Evolutionary conservation across 345 rosid species (phyloP).

Genomic region (Hibiscus syriacus): DNA sequence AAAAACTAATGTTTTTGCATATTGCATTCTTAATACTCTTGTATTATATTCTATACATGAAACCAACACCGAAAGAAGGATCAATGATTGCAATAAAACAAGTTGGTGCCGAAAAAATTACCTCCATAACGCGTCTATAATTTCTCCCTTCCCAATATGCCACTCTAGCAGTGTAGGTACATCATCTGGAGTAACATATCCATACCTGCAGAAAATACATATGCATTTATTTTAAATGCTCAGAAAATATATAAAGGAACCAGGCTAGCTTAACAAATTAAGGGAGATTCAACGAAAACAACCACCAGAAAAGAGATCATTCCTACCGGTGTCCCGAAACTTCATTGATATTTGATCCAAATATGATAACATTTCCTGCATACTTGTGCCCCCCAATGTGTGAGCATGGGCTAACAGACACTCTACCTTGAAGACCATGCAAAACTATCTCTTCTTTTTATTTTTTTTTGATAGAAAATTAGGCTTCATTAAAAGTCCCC

Average conservation of each 20-base stretch:
- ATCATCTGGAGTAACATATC: slow-evolving; percentile 73
- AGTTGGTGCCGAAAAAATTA: slow-evolving; percentile 20
- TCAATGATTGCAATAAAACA: not conserved
- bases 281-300: not conserved
- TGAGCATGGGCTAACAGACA: slow-evolving; percentile 92
- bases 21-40: not conserved
- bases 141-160: slow-evolving; percentile 73
- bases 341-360: slow-evolving; percentile 48
- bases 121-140: slow-evolving; percentile 84
- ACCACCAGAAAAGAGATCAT: not conserved
- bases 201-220: slow-evolving; percentile 42
- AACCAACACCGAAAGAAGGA: not conserved
- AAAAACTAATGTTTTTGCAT: not conserved
- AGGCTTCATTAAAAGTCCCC: too few relatives aligned
- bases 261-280: slow-evolving; percentile 1
- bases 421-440: slow-evolving; percentile 69
- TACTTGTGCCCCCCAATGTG: slow-evolving; percentile 94
- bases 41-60: not conserved
- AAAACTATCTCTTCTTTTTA: slow-evolving; percentile 79
- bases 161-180: slow-evolving; percentile 58
- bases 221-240: not conserved
- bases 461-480: too few relatives aligned
- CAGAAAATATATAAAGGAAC: not conserved
- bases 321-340: slow-evolving; percentile 84
- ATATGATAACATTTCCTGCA: slow-evolving; percentile 92